phyloP scores from a whole-genome alignment of 73 alveolate genomes.

The Uronychia setigera region DNA sequence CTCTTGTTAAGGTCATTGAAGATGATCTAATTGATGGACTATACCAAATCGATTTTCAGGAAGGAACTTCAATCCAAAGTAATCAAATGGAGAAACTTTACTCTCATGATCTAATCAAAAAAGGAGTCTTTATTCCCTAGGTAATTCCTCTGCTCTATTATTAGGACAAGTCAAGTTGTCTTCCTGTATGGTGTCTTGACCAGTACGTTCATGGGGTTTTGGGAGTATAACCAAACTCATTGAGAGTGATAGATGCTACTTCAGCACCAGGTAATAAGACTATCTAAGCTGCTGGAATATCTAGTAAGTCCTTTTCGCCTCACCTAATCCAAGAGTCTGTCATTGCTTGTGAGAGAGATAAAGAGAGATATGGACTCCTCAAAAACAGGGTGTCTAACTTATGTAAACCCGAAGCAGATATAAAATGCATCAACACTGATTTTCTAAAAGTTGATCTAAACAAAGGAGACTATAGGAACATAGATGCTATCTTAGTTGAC shows the following conservation, averaged over 20 bases:
- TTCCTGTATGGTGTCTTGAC: slow-evolving; percentile 13
- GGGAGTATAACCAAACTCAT: background rate
- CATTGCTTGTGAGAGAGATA: slow-evolving; percentile 42
- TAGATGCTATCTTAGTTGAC: slow-evolving; percentile 44
- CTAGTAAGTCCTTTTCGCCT: background rate
- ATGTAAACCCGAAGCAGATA: slow-evolving; percentile 11
- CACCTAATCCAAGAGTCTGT: slow-evolving; percentile 28
- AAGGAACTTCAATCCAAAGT: background rate
- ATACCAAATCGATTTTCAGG: background rate
- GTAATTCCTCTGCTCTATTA: background rate
- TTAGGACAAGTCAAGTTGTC: slow-evolving; percentile 17
- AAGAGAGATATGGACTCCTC: slow-evolving; percentile 34
- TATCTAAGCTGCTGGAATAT: slow-evolving; percentile 41
- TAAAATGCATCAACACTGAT: slow-evolving; percentile 35
- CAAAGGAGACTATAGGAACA: background rate
- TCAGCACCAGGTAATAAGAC: slow-evolving; percentile 70
- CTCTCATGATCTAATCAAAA: background rate
- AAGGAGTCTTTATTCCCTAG: background rate
- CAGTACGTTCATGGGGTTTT: background rate
- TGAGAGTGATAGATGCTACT: slow-evolving; percentile 42
- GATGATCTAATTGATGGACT: background rate
- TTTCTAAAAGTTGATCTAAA: slow-evolving; percentile 15
- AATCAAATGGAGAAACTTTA: background rate
- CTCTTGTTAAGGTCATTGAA: background rate
- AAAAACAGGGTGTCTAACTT: slow-evolving; percentile 18